Base-by-base conservation (phyloP, 129 eudicot species). In the Pseudognaphalium luteoalbum region DNA sequence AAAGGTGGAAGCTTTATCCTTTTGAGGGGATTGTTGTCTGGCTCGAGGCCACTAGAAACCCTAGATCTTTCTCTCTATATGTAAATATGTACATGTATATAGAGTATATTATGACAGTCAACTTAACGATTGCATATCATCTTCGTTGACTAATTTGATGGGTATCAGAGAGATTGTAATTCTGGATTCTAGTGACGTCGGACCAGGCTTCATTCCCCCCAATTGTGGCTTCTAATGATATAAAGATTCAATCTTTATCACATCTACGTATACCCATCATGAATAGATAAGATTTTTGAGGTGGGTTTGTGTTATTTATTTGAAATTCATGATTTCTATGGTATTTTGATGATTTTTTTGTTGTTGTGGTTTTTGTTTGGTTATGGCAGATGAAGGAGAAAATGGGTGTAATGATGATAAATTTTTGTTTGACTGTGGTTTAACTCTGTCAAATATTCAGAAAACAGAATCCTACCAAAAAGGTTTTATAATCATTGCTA, bases 171-270 rank as follows among this genome's bases (percentile, higher is more conserved):
- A 59, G 39, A 73, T 75, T 69, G 76, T 41, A 16, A 52, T 6
- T 72, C 42, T 41, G 57, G 66, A 63, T 72, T 33, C 72, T 64
- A 56, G 76, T 57, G 92, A 83, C 82, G 84, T 86, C 96, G 96
- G 96, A 90, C 96, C 96, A 90, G 96, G 96, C 96, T 90, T 90
- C 96, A 90, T 90, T 90, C 96, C 96, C 93, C 96, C 88, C 89
- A 90, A 84, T 75, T 80, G 83, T 30, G 74, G 83, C 78, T 65
- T 64, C 78, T 16, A 33, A 5, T 62, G 66, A 61, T 41, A 14
- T 16, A 52, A 65, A 65, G 83, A 52, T 33, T 42, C 50, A 4
- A 64, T 64, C 80, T 54, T 79, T 72, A 29, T 79, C 62, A 32
- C 7, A 44, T 60, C 63, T 61, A 78, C 71, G 71, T 30, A 61